These are phyloP conservation scores for Cordyceps militaris DNA, from an alignment of 2,329 filamentous ascomycete species.

Conservation along the genomic window DNA sequence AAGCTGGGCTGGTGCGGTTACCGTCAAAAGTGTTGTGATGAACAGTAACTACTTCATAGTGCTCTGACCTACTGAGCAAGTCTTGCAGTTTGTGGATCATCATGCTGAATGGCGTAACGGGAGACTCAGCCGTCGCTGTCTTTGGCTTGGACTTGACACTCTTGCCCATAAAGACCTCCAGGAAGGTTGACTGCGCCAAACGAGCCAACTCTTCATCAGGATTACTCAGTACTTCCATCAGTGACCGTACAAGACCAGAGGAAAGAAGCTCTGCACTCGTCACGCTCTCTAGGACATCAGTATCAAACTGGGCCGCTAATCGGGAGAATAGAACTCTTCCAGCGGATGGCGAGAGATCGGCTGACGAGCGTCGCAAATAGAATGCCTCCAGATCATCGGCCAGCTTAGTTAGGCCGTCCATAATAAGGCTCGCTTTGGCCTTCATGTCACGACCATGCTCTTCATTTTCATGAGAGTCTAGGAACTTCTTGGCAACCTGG, in stretches of 20 bases:
- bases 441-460: constrained; percentile 66
- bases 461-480: constrained; percentile 75
- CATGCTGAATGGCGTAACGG: constrained; percentile 79
- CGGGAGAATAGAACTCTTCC: constrained; percentile 64
- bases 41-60: constrained; percentile 95
- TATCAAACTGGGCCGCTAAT: constrained; percentile 78
- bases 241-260: constrained; percentile 77
- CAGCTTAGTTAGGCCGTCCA: constrained; percentile 64
- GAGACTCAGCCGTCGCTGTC: constrained; percentile 58
- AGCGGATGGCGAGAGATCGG: constrained; percentile 37
- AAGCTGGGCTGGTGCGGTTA: constrained; percentile 82
- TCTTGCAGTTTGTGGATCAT: constrained; percentile 93
- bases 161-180: constrained; percentile 86
- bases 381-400: constrained; percentile 65
- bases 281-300: constrained; percentile 82
- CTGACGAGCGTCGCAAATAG: constrained; percentile 52
- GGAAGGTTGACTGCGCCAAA: constrained; percentile 72
- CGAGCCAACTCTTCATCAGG: constrained; percentile 53
- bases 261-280: constrained; percentile 92
- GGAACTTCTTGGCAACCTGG: constrained; percentile 70
- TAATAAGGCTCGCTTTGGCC: constrained; percentile 68
- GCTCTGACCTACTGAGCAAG: constrained; percentile 88
- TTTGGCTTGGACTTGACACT: constrained; percentile 58
- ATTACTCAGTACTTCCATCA: constrained; percentile 76
- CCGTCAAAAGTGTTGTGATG: constrained; percentile 88